Evolutionary conservation across 352 stramenopile species (phyloP), one percentile per base, ranked within the genome.

Genomic region (Globisporangium heterothallicum): DNA sequence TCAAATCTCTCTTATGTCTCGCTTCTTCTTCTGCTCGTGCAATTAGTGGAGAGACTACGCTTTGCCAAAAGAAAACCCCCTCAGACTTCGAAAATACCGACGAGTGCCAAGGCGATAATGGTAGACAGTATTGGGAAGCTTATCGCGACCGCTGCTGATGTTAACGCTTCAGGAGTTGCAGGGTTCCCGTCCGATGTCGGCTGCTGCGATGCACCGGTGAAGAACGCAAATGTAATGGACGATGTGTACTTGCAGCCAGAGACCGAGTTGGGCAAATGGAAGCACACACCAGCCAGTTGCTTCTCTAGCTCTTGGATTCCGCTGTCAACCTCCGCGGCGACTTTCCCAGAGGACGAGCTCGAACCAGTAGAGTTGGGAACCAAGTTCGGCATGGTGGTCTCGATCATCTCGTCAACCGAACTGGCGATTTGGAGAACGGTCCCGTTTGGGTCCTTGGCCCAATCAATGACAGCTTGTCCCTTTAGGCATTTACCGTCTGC

Each of bases 191-290:
- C 21, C 19, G 32, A 38, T 18, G 32, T 22, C 8, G 35, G 13
- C 56, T 21, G 38, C 34, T 16, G 27, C 25, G 38, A 43, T 32
- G 36, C 27, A 3, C 45, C 25, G 14, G 53, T 42, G 30, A 45
- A 53, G 54, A 27, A 61, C 1, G 13, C 54, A 21, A 61, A 51
- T 30, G 50, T 16, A n/a, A 61, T 26, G 6, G 25, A 21, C 14
- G 54, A 61, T 2, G 7, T 40, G 54, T 61, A 61, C 26, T 45
- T 41, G 40, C 54, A 61, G 1, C 52, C 29, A 44, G 47, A 44
- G 9, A 54, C 34, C 1, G 29, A 59, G 56, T 49, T 53, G 22
- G 50, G 56, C 19, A 58, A 14, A 24, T 58, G 50, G 5, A 58
- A 58, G 41, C 50, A 58, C 27, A 52, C 14, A 5, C 41, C 36